Evolutionary conservation across 768 basidiomycete genomes (phyloP).

Genomic region (Clathrus columnatus): DNA sequence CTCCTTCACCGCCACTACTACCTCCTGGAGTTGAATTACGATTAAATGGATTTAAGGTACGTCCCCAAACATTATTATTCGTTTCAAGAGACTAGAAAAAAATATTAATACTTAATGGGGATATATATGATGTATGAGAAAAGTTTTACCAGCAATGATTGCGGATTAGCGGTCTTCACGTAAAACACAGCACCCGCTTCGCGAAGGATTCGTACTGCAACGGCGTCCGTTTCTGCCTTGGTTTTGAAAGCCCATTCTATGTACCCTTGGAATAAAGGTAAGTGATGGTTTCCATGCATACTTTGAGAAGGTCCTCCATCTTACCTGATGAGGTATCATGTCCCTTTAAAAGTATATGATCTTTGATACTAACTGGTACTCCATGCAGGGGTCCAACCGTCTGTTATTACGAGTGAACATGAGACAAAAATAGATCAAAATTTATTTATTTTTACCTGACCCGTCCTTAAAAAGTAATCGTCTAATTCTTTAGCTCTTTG

Average conservation of each 20-base stretch:
- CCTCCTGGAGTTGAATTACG: constrained; percentile 34
- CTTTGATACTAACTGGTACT: constrained; percentile 39
- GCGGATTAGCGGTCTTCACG: constrained; percentile 39
- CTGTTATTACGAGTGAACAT: not conserved
- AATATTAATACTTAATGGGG: not conserved
- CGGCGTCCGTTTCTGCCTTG: constrained; percentile 32
- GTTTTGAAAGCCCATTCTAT: constrained; percentile 32
- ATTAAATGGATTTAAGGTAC: constrained; percentile 40
- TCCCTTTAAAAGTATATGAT: constrained; percentile 38
- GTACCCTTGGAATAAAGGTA: constrained; percentile 11
- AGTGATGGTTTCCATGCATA: constrained; percentile 13
- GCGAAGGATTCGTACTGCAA: constrained; percentile 36
- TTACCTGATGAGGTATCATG: constrained; percentile 32
- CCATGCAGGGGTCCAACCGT: constrained; percentile 42
- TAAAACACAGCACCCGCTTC: constrained; percentile 38
- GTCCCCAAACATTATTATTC: constrained; percentile 40
- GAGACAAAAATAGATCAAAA: not conserved
- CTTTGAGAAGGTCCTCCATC: not conserved
- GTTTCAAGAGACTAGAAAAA: constrained; percentile 39
- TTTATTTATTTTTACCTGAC: constrained; percentile 22
- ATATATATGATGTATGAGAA: constrained; percentile 17
- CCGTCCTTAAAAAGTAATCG: constrained; percentile 34
- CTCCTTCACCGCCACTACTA: constrained; percentile 41
- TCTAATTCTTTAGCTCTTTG: constrained; percentile 43
- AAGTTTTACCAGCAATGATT: constrained; percentile 33